Percentiles rank a stretch among this genome's conserved stretches.
Evolutionary conservation across 106 monocot genomes (phyloP).

Genomic region (Alisma plantagoaquatica): DNA sequence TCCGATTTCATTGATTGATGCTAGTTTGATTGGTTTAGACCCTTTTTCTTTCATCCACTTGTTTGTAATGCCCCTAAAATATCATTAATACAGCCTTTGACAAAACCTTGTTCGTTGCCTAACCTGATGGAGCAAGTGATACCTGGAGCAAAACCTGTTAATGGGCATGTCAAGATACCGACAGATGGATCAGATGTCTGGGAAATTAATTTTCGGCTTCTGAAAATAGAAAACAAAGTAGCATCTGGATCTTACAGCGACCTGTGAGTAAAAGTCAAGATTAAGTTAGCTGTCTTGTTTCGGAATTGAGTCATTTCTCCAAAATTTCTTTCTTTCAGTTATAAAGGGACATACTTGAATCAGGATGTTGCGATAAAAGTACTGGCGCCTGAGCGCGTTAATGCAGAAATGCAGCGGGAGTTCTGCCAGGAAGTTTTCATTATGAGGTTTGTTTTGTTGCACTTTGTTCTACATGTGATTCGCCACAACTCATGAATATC

Average conservation of each 20-base stretch:
- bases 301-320: no score
- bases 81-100: conserved; percentile 27
- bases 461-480: no score
- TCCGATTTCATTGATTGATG: neutral
- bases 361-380: no score
- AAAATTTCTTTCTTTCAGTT: no score
- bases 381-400: no score
- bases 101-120: conserved; percentile 22
- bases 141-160: conserved; percentile 5
- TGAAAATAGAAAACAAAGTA: conserved; percentile 56
- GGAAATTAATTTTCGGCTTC: conserved; percentile 55
- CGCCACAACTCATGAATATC: no score
- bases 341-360: no score
- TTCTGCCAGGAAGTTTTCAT: no score
- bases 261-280: no score
- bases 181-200: conserved; percentile 59
- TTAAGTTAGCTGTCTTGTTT: no score
- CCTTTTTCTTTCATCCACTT: neutral
- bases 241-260: conserved; percentile 67
- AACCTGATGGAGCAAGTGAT: conserved; percentile 21
- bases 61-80: neutral
- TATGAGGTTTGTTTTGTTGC: no score
- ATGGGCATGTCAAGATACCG: conserved; percentile 45
- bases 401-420: no score
- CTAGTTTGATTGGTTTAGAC: neutral